Evolutionary conservation across 768 basidiomycete genomes (phyloP), one percentile per base, ranked within the genome.

Genomic region (Boletus bicolor): DNA sequence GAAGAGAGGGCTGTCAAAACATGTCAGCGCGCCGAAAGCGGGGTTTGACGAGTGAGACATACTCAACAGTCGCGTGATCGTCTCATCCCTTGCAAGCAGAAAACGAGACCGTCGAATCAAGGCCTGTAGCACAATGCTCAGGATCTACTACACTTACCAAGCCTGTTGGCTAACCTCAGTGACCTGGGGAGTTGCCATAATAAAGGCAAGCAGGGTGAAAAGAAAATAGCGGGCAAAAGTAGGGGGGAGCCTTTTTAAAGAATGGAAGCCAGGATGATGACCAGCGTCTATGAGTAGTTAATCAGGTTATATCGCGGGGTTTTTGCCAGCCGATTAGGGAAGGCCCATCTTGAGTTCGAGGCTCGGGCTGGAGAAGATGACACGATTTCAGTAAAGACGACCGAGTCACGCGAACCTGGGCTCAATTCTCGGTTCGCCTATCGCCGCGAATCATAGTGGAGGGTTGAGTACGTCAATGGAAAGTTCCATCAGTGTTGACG

Each of bases 41-140:
- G 42, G 24, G 11, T 37, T 41, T 41, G 53, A 50, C 34, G 56
- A 37, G 53, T 30, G 51, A 50, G 63, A 56, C 72, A 51, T 69
- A 88, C 87, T 81, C 68, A 85, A 68, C 62, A 89, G 74, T 62
- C 81, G 79, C 50, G 76, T 76, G 57, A 89, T 75, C 54, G 83
- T 79, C 47, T 87, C 85, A 66, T 87, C 86, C 87, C 87, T 86
- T 64, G 49, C 43, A 41, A 58, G 52, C n/a, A 55, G 61, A 61
- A 61, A 62, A 58, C 54, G 61, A 42, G 56, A 51, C 28, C 47
- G 58, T 49, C 47, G 61, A 49, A 59, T 62, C 48, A 68, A 62
- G 51, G 55, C 51, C 53, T 62, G 38, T 54, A 49, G 42, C 37
- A 43, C 42, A 30, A 55, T 11, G 36, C 57, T 60, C 44, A 58